Percentiles rank a stretch among this genome's conserved stretches.
Conservation (phyloP, 1,284 basidiomycete genomes). For the Termitomyces sp. region DNA sequence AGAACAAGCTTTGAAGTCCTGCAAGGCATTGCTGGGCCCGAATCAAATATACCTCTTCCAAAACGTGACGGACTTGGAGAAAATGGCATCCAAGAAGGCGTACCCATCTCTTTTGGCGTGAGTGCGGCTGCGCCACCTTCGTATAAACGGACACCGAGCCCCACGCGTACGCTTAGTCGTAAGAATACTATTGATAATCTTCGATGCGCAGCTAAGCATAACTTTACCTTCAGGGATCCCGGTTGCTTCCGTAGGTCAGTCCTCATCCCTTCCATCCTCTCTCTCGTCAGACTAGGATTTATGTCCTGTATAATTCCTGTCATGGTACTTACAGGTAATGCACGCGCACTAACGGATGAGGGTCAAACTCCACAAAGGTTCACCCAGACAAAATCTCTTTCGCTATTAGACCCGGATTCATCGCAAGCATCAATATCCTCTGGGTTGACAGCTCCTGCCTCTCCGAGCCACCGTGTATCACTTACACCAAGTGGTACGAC, state of each 20-base stretch:
- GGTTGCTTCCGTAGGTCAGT: constrained; percentile 71
- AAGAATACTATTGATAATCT: constrained; percentile 31
- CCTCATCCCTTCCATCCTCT: constrained; percentile 13
- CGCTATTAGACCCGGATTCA: constrained; percentile 27
- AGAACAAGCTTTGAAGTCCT: constrained; percentile 71
- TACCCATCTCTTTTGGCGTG: constrained; percentile 52
- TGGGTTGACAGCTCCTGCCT: constrained; percentile 32
- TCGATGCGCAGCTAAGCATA: constrained; percentile 15
- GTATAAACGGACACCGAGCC: constrained; percentile 58
- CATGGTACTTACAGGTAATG: constrained; percentile 55
- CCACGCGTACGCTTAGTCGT: constrained; percentile 76
- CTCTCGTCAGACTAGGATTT: constrained; percentile 14
- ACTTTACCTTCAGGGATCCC: constrained; percentile 58
- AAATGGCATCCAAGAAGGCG: constrained; percentile 63
- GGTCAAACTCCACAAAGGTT: constrained; percentile 35
- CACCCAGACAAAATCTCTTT: constrained; percentile 24
- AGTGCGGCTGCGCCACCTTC: constrained; percentile 33
- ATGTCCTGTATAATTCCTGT: constrained; percentile 19
- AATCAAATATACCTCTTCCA: constrained; percentile 68
- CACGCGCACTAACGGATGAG: constrained; percentile 73
- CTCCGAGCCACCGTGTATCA: constrained; percentile 51
- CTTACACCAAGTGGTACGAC: constrained; percentile 75
- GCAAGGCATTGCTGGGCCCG: constrained; percentile 63
- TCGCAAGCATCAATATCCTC: constrained; percentile 27
- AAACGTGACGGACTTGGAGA: constrained; percentile 44